Conservation (phyloP, 148 eudicot species). For the Fallopia convolvulus region DNA sequence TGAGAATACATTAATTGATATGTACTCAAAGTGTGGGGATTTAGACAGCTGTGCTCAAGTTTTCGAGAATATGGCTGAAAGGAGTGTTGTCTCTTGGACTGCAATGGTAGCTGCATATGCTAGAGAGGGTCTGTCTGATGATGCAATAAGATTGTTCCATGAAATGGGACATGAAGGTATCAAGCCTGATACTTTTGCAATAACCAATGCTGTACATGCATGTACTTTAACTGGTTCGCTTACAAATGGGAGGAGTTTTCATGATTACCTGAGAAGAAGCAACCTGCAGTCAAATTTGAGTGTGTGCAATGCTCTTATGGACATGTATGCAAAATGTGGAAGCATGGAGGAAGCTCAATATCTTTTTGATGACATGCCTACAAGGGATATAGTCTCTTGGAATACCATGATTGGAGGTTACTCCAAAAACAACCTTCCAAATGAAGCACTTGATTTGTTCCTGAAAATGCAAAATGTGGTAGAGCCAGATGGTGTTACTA, state of each 20-base stretch:
- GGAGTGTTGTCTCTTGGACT: conserved; percentile 29
- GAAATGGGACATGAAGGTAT: conserved; percentile 18
- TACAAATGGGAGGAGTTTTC: conserved; percentile 20
- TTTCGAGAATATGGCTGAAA: conserved; percentile 19
- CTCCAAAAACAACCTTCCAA: conserved; percentile 44
- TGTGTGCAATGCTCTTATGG: conserved; percentile 23
- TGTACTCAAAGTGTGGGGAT: conserved; percentile 17
- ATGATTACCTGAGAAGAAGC: conserved; percentile 13
- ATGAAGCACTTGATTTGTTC: conserved; percentile 44
- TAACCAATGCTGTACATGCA: conserved; percentile 18
- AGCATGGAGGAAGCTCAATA: conserved; percentile 47
- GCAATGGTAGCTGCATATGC: conserved; percentile 22
- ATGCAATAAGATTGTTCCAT: conserved; percentile 17
- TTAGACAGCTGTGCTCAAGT: conserved; percentile 8
- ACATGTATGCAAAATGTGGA: conserved; percentile 63
- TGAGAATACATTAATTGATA: conserved; percentile 17
- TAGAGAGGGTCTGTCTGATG: conserved; percentile 14
- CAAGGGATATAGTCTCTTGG: conserved; percentile 49
- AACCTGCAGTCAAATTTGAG: conserved; percentile 6
- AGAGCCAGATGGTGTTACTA: conserved; percentile 45
- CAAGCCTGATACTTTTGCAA: conserved; percentile 15
- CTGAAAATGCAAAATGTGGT: conserved; percentile 37
- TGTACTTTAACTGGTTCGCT: conserved; percentile 20
- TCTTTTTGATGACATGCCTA: conserved; percentile 32
- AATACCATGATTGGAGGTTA: conserved; percentile 63